Conservation (phyloP, 2,329 filamentous ascomycete genomes). For the Calonectria naviculata region DNA sequence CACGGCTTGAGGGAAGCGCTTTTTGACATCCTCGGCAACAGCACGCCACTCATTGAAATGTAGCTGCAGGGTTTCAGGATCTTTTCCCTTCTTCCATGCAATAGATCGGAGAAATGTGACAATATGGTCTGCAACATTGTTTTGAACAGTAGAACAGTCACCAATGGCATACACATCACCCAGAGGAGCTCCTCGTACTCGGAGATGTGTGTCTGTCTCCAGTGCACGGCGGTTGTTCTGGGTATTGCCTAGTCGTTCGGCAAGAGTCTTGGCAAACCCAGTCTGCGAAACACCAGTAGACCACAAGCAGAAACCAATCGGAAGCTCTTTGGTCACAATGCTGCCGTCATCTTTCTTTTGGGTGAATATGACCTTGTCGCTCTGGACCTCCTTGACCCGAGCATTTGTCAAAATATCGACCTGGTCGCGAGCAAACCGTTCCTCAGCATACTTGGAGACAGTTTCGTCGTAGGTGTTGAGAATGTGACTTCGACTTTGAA, state of each 20-base stretch:
- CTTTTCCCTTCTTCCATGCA: constrained; percentile 91
- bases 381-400: constrained; percentile 87
- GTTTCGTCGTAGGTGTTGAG: constrained; percentile 98
- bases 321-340: constrained; percentile 88
- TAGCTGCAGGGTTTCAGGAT: constrained; percentile 88
- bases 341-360: constrained; percentile 82
- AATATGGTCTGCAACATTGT: constrained; percentile 94
- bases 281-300: constrained; percentile 95
- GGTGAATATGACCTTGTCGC: constrained; percentile 88
- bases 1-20: constrained; percentile 90
- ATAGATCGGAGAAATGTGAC: constrained; percentile 89
- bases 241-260: constrained; percentile 77
- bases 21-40: constrained; percentile 85
- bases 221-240: constrained; percentile 93
- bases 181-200: constrained; percentile 86
- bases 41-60: constrained; percentile 89
- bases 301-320: constrained; percentile 97
- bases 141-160: constrained; percentile 96
- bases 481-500: constrained; percentile 94
- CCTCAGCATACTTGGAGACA: constrained; percentile 90
- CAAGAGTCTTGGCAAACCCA: constrained; percentile 80
- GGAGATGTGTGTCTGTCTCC: constrained; percentile 93
- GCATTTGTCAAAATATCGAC: constrained; percentile 94
- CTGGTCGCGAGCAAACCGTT: constrained; percentile 89
- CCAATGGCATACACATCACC: constrained; percentile 98